Evolutionary conservation across 805 yeast genomes (phyloP).

Genomic region (Kazachstania bromeliacearum): DNA sequence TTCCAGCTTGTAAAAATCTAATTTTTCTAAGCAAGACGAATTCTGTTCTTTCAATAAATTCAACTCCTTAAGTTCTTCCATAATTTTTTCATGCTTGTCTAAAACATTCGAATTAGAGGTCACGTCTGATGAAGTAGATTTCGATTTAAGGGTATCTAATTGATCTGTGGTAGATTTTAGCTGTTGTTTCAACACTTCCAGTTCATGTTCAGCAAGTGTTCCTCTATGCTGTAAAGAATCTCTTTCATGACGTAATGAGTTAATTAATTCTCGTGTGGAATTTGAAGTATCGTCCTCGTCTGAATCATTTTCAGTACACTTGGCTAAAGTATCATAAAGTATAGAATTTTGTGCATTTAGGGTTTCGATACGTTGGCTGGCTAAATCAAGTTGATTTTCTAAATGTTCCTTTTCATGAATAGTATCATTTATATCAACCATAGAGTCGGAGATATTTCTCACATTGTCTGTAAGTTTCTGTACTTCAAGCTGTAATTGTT

Average conservation of each 20-base stretch:
- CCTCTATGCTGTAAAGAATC: slow-evolving; percentile 2
- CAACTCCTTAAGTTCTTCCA: slow-evolving; percentile 2
- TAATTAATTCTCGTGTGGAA: not conserved
- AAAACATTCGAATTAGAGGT: no score
- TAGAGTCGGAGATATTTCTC: no score
- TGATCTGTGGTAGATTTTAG: not conserved
- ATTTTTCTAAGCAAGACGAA: not conserved
- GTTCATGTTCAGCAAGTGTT: slow-evolving; percentile 3
- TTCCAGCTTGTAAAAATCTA: not conserved
- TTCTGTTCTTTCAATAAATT: slow-evolving; percentile 5
- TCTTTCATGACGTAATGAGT: slow-evolving; percentile 10
- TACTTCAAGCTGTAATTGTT: no score
- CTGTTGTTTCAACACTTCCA: not conserved
- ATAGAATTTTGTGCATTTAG: slow-evolving; percentile 59
- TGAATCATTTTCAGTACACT: not conserved
- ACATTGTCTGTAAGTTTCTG: no score
- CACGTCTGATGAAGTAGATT: no score
- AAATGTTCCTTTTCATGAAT: not conserved
- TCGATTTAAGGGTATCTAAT: not conserved
- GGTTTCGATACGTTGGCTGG: slow-evolving; percentile 38
- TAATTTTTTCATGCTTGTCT: not conserved
- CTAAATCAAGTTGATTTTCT: not conserved
- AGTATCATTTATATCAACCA: not conserved
- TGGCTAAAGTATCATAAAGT: slow-evolving; percentile 35
- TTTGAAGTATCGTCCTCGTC: not conserved